A percentile compares a stretch with the other conserved stretches of the same genome.
These are phyloP conservation scores for Monilinia aucupariae DNA, from an alignment of 2,329 filamentous ascomycete species.

Conservation along the genomic window DNA sequence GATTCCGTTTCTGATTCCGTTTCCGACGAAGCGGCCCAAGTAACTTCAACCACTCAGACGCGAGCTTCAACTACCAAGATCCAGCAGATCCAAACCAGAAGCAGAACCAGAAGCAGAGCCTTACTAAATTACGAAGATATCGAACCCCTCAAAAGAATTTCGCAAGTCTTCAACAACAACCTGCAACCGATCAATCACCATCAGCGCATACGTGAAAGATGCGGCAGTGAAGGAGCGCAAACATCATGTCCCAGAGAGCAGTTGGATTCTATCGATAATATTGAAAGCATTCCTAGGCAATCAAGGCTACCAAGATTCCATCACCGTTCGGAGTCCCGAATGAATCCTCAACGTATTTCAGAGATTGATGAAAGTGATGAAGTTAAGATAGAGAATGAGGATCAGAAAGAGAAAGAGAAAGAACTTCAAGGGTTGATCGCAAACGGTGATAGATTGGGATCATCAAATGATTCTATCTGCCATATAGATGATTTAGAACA, in stretches of 20 bases:
- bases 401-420: not conserved
- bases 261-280: not conserved
- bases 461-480: not conserved
- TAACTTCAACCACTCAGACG: slow-evolving; percentile 6
- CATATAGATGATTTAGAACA: slow-evolving; percentile 4
- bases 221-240: not conserved
- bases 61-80: slow-evolving; percentile 1
- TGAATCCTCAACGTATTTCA: slow-evolving; percentile 10
- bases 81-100: not conserved
- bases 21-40: slow-evolving; percentile 1
- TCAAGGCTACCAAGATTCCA: not conserved
- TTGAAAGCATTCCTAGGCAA: not conserved
- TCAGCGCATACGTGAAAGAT: not conserved
- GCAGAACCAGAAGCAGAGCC: no score
- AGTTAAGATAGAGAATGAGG: not conserved
- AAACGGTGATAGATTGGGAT: not conserved
- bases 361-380: not conserved
- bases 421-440: not conserved
- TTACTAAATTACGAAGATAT: not conserved
- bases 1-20: no score
- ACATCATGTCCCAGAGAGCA: not conserved
- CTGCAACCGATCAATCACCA: not conserved
- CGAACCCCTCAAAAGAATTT: not conserved
- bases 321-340: not conserved
- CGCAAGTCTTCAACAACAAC: not conserved